Percentiles rank a stretch among this genome's conserved stretches.
These are phyloP conservation scores for Solanum acaule DNA, from an alignment of 257 asterid species.

Conservation along the genomic window DNA sequence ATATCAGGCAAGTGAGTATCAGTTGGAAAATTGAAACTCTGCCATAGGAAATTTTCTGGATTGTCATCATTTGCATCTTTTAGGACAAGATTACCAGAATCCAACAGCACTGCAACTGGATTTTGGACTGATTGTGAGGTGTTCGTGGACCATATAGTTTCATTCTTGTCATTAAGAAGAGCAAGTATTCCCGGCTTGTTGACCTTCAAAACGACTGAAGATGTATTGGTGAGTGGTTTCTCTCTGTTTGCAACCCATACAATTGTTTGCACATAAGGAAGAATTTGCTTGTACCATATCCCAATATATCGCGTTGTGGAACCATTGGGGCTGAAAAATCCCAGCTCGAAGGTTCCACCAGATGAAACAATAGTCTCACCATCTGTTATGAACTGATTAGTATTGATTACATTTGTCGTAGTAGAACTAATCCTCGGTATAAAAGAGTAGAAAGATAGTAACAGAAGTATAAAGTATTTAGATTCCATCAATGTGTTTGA, in stretches of 20 bases:
- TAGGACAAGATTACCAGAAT: constrained; percentile 29
- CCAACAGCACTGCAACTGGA: constrained; percentile 14
- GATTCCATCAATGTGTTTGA: not conserved
- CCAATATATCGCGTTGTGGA: not conserved
- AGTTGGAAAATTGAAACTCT: constrained; percentile 21
- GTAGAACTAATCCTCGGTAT: not conserved
- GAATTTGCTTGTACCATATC: constrained; percentile 3
- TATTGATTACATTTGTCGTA: constrained; percentile 1
- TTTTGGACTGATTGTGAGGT: not conserved
- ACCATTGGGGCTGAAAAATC: not conserved
- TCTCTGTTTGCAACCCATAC: not conserved
- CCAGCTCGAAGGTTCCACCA: not conserved
- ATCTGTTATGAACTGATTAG: constrained; percentile 6
- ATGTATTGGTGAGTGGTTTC: not conserved
- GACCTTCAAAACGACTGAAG: not conserved
- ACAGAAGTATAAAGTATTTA: not conserved
- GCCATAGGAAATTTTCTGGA: constrained; percentile 14
- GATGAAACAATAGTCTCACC: constrained; percentile 23
- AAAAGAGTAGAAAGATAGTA: not conserved
- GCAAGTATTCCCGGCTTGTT: not conserved
- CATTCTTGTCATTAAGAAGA: not conserved
- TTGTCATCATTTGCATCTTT: constrained; percentile 17
- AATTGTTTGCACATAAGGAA: not conserved
- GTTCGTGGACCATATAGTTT: constrained; percentile 16
- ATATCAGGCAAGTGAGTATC: constrained; percentile 12